A percentile compares a stretch with the other conserved stretches of the same genome.
Conservation (phyloP, 345 rosid species). For the Brassica rapa region DNA sequence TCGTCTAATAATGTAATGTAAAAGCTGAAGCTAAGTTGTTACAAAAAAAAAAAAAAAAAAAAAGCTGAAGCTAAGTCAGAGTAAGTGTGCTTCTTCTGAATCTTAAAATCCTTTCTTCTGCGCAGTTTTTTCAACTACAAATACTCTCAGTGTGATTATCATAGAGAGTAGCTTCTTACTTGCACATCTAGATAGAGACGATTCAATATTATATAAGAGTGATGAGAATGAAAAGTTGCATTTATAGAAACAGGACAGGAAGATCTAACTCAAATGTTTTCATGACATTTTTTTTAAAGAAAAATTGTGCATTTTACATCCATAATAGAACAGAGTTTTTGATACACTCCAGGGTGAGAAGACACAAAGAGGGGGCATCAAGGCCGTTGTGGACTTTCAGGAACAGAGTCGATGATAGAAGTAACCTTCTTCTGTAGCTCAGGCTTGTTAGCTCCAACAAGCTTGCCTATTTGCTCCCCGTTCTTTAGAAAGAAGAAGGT, state of each 20-base stretch:
- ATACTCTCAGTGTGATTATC: background rate
- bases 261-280: conserved; percentile 27
- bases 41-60: no score
- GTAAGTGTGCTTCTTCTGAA: background rate
- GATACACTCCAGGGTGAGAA: background rate
- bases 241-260: conserved; percentile 10
- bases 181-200: background rate
- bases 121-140: background rate
- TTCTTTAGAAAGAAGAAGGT: conserved; percentile 88
- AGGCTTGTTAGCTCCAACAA: conserved; percentile 85
- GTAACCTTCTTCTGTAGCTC: conserved; percentile 74
- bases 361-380: conserved; percentile 16
- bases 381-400: conserved; percentile 25
- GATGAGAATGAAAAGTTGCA: conserved; percentile 8
- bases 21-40: background rate
- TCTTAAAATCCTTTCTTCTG: background rate
- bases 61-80: background rate
- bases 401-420: conserved; percentile 49
- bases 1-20: background rate
- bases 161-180: background rate
- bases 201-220: background rate
- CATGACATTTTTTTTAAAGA: background rate
- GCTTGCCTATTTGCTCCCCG: conserved; percentile 75
- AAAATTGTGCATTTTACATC: conserved; percentile 7
- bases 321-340: background rate